Evolutionary conservation across 805 yeast species (phyloP).

Genomic region (Myxozyma kluyveri): DNA sequence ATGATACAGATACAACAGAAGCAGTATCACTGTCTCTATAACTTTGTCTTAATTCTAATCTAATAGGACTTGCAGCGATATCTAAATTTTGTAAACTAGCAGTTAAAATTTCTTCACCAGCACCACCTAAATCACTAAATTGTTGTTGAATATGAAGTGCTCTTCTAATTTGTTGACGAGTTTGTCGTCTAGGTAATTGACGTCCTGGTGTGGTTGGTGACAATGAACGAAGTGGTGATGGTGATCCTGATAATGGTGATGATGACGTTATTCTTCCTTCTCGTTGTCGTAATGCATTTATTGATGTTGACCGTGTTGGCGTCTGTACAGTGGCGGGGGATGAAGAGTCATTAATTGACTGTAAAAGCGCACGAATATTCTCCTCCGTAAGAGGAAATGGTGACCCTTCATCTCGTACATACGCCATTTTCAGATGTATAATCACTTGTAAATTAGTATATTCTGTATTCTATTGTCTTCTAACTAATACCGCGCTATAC

Average conservation of each 20-base stretch:
- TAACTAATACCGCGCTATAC: too few species aligned
- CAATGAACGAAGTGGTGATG: neutral
- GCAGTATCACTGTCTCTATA: neutral
- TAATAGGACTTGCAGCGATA: neutral
- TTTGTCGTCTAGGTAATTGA: neutral
- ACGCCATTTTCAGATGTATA: too few species aligned
- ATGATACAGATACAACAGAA: too few species aligned
- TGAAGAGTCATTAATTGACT: slow-evolving; percentile 14
- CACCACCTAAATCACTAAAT: neutral
- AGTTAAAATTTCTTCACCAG: neutral
- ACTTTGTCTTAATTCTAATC: neutral
- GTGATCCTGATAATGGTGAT: neutral
- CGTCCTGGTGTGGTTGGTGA: neutral
- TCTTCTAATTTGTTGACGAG: neutral
- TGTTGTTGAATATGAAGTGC: too few species aligned
- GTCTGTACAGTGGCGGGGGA: neutral
- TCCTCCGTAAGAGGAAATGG: slow-evolving; percentile 28
- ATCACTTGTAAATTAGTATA: too few species aligned
- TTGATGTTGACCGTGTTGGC: neutral
- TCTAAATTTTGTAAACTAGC: too few species aligned
- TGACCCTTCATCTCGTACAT: slow-evolving; percentile 5
- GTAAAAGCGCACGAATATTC: slow-evolving; percentile 23
- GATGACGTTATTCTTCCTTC: neutral
- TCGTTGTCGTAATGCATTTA: neutral
- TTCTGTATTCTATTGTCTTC: too few species aligned